A percentile compares a stretch with the other conserved stretches of the same genome.
Evolutionary conservation across 2,329 filamentous ascomycete genomes (phyloP).

Genomic region (Penicillium sp.): DNA sequence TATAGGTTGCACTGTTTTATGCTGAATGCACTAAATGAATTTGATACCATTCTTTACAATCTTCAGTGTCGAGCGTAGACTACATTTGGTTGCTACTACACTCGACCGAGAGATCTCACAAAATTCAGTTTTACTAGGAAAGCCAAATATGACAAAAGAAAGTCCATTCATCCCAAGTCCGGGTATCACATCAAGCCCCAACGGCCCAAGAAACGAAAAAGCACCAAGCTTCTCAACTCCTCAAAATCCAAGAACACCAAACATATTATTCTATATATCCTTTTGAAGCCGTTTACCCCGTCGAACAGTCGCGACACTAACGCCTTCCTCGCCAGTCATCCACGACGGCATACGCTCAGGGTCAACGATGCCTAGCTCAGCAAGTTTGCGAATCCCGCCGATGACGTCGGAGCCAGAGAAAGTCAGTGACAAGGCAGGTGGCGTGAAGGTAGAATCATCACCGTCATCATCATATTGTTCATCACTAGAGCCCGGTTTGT

Average conservation of each 20-base stretch:
- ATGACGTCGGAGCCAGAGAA: constrained; percentile 78
- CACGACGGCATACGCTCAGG: constrained; percentile 79
- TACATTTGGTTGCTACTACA: neutral
- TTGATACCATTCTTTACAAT: neutral
- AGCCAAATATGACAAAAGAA: constrained; percentile 3
- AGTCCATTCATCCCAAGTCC: neutral
- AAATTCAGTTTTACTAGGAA: neutral
- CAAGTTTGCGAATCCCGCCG: constrained; percentile 71
- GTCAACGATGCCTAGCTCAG: constrained; percentile 70
- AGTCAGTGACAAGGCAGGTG: constrained; percentile 49
- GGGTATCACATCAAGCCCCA: constrained; percentile 18
- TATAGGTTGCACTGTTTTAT: no score
- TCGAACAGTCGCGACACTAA: constrained; percentile 69
- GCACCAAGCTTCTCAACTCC: constrained; percentile 5
- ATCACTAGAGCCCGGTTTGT: constrained; percentile 29
- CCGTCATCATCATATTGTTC: constrained; percentile 13
- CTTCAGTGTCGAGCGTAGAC: neutral
- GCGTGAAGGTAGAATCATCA: neutral
- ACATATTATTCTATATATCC: constrained; percentile 2
- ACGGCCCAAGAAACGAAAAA: neutral
- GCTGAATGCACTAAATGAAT: neutral
- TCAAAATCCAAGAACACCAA: neutral
- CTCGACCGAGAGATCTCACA: neutral
- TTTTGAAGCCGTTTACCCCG: constrained; percentile 48
- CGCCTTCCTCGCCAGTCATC: constrained; percentile 84